Evolutionary conservation across 2,329 filamentous ascomycete species (phyloP).

Genomic region (Ophiosphaerella herpotricha): DNA sequence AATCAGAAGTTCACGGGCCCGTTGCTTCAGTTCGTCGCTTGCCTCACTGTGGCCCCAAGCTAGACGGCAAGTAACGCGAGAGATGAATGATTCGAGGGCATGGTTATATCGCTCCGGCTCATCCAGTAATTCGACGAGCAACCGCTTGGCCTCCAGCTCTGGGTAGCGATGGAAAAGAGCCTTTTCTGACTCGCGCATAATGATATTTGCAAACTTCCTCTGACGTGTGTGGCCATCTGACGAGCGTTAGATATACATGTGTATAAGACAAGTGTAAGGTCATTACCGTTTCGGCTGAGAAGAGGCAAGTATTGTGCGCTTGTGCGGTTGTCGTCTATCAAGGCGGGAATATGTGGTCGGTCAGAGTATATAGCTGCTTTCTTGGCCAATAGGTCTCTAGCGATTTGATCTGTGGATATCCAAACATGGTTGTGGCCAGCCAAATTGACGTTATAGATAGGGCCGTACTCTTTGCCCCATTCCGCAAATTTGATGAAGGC

Average conservation of each 20-base stretch:
- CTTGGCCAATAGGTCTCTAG: conserved; percentile 51
- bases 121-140: conserved; percentile 51
- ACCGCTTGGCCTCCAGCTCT: conserved; percentile 51
- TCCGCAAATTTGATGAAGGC: conserved; percentile 53
- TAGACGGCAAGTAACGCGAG: conserved; percentile 53
- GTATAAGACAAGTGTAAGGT: neutral
- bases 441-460: conserved; percentile 53
- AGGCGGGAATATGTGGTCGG: conserved; percentile 51
- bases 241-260: conserved; percentile 17
- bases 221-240: conserved; percentile 49
- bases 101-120: conserved; percentile 51
- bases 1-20: conserved; percentile 52
- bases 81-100: conserved; percentile 51
- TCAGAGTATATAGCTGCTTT: conserved; percentile 54
- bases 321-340: conserved; percentile 51
- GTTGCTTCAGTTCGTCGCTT: conserved; percentile 53
- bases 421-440: conserved; percentile 53
- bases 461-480: conserved; percentile 51
- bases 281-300: conserved; percentile 49
- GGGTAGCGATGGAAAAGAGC: conserved; percentile 50
- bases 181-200: conserved; percentile 52
- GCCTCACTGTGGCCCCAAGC: conserved; percentile 53
- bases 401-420: conserved; percentile 51
- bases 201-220: conserved; percentile 51
- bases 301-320: conserved; percentile 53